Conservation (phyloP, 2,329 filamentous ascomycete genomes). For the Alternaria longipes region DNA sequence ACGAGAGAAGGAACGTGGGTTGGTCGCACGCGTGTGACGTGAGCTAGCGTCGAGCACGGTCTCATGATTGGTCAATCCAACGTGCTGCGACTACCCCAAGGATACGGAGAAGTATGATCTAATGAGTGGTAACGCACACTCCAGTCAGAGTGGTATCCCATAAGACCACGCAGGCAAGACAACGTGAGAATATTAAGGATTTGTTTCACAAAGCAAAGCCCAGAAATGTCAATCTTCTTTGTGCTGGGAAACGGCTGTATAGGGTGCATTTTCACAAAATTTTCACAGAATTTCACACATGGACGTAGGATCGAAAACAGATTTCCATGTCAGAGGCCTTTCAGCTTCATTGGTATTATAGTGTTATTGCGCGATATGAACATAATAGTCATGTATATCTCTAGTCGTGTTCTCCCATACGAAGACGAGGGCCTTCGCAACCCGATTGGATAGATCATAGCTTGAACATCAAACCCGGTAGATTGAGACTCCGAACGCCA, state of each 20-base stretch:
- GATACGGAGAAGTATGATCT: background rate
- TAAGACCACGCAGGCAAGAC: background rate
- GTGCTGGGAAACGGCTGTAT: background rate
- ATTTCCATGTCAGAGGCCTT: background rate
- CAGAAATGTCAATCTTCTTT: background rate
- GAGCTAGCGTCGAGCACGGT: conserved; percentile 12
- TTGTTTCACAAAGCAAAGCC: background rate
- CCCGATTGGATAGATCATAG: conserved; percentile 9
- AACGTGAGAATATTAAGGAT: background rate
- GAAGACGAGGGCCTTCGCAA: conserved; percentile 7
- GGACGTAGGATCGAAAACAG: background rate
- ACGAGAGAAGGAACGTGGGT: background rate
- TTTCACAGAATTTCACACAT: background rate
- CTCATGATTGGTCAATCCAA: conserved; percentile 4
- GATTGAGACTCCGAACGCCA: conserved; percentile 30
- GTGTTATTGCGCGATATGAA: conserved; percentile 13
- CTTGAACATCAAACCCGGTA: conserved; percentile 12
- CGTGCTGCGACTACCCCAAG: background rate
- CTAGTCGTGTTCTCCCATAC: background rate
- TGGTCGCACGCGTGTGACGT: conserved; percentile 10
- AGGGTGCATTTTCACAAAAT: background rate
- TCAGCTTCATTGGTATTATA: conserved; percentile 16
- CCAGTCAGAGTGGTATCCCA: background rate
- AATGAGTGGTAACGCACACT: background rate
- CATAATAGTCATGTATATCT: background rate